Evolutionary conservation across 129 eudicot species (phyloP), one percentile per base, ranked within the genome.

Genomic region (Smallanthus sonchifolius): DNA sequence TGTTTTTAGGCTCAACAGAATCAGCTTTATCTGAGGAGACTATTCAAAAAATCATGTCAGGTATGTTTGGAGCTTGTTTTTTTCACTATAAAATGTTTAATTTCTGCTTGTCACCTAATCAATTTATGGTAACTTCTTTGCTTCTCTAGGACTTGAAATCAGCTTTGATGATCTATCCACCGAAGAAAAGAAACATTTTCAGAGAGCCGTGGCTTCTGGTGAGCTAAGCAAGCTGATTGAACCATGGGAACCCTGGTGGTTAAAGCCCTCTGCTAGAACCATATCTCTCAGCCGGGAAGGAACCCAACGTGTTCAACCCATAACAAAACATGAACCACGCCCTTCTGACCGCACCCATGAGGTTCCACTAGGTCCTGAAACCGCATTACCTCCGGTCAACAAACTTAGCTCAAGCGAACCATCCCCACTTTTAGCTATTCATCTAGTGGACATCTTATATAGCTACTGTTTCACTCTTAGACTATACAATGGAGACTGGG

Each of bases 191-290:
- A 85, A 87, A 64, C 84, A 63, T 55, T 95, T 95, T 69, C 88
- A 81, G 67, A 79, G 97, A 69, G 99, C 99, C 2, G 61, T 95
- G 42, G 89, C 88, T 63, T 88, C 96, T 13, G 99, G 99, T 79
- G 97, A 95, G 83, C 82, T 95, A 71, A 84, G 97, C 87, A 95
- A 92, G 80, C 48, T 91, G 82, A 91, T 95, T 10, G 75, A 91
- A 77, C 96, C 96, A 17, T 91, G 99, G 97, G 96, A 95, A 6
- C 97, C 99, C 13, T 91, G 96, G 99, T 95, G 99, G 99, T 68
- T 88, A 76, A 95, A 78, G 69, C 94, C 99, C 5, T 79, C 90
- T 5, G 99, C 99, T 13, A 81, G 70, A 76, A 49, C 78, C 54
- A 76, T 95, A 16, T 67, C 87, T 54, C 90, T 95, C 32, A 81